A percentile compares a stretch with the other conserved stretches of the same genome.
Evolutionary conservation across 2,329 filamentous ascomycete genomes (phyloP).

Genomic region (Aureobasidium sp.): DNA sequence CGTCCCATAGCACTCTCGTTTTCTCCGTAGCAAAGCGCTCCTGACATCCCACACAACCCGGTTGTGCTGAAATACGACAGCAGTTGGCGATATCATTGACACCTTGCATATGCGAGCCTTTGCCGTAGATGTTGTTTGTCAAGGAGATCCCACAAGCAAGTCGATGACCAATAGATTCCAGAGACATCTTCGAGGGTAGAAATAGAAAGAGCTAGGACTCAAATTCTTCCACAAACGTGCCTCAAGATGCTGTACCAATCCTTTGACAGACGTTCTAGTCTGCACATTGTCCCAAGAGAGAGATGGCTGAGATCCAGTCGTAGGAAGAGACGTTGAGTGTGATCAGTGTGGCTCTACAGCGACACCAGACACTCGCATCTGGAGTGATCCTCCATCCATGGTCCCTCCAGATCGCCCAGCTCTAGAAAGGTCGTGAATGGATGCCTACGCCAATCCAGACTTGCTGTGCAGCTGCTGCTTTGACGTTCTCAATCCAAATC

Average conservation of each 20-base stretch:
- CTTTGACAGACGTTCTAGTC: not conserved
- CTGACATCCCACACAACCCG: too few species aligned
- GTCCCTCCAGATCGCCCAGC: too few species aligned
- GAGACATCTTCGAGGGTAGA: not conserved
- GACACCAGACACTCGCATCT: too few species aligned
- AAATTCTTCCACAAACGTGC: not conserved
- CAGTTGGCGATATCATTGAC: not conserved
- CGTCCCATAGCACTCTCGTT: not conserved
- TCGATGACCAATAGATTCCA: not conserved
- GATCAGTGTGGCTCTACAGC: not conserved
- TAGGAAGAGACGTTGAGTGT: not conserved
- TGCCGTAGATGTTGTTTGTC: not conserved
- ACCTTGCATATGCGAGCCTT: not conserved
- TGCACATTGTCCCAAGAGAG: not conserved
- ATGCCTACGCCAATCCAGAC: not conserved
- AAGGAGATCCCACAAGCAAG: not conserved
- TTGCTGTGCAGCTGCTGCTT: not conserved
- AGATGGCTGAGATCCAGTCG: not conserved
- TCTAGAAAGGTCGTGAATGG: not conserved
- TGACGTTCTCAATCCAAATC: too few species aligned
- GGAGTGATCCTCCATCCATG: too few species aligned
- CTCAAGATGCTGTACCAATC: not conserved
- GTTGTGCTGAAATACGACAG: not conserved
- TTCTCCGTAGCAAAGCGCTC: not conserved
- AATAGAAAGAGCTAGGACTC: not conserved